Evolutionary conservation across 2,329 filamentous ascomycete species (phyloP).

Genomic region (Cadophora sp.): DNA sequence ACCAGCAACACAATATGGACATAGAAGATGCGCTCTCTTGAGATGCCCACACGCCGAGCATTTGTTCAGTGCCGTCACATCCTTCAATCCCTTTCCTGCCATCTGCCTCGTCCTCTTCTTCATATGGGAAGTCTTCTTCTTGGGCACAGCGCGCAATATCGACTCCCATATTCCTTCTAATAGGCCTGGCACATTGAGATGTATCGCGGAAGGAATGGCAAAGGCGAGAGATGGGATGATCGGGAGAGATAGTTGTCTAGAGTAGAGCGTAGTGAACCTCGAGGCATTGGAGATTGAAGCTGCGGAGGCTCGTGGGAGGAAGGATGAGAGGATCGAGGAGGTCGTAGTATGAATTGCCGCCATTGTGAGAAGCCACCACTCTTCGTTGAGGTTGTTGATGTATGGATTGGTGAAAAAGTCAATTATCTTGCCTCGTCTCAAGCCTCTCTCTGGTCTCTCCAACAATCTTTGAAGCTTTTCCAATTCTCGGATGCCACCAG

Average conservation of each 20-base stretch:
- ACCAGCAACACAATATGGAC: conserved; percentile 87
- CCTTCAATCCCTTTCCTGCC: conserved; percentile 93
- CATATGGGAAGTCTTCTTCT: conserved; percentile 98
- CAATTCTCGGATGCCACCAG: conserved; percentile 28
- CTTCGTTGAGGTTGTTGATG: conserved; percentile 2
- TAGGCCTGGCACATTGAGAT: conserved; percentile 68
- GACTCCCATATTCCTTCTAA: conserved; percentile 91
- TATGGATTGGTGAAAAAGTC: background rate
- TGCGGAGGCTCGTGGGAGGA: conserved; percentile 62
- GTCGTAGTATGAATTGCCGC: conserved; percentile 52
- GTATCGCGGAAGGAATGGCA: conserved; percentile 64
- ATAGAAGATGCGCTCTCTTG: conserved; percentile 90
- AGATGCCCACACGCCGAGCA: conserved; percentile 88
- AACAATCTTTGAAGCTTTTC: conserved; percentile 37
- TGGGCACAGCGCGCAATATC: conserved; percentile 89
- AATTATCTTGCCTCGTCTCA: conserved; percentile 15
- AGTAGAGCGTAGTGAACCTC: conserved; percentile 53
- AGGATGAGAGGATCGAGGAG: conserved; percentile 52
- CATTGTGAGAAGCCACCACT: conserved; percentile 48
- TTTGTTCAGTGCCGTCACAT: conserved; percentile 84
- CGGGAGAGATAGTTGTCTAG: conserved; percentile 54
- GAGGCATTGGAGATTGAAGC: conserved; percentile 51
- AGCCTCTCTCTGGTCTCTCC: conserved; percentile 1
- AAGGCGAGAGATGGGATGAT: conserved; percentile 62
- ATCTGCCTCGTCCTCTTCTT: conserved; percentile 93